Percentiles rank a stretch among this genome's conserved stretches.
Conservation (phyloP, 1,284 basidiomycete species). For the Phlebopus sp. region DNA sequence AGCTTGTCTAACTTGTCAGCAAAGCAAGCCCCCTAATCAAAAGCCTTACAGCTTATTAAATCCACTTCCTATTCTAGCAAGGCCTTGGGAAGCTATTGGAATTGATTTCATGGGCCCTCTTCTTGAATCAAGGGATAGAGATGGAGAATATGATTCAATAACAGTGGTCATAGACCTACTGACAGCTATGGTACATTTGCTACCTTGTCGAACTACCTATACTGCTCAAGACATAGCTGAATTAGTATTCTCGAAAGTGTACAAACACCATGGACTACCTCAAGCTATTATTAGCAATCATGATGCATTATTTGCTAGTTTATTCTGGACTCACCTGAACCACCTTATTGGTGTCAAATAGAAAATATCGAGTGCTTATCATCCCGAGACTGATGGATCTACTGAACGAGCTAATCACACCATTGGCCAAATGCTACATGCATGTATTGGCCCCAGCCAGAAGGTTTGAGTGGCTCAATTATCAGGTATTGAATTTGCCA, state of each 20-base stretch:
- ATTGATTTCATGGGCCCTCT: slow-evolving; percentile 46
- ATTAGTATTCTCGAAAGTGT: slow-evolving; percentile 24
- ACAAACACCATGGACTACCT: slow-evolving; percentile 29
- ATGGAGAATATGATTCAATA: slow-evolving; percentile 33
- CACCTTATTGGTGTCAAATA: slow-evolving; percentile 34
- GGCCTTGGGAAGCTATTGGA: slow-evolving; percentile 38
- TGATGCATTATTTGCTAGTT: slow-evolving; percentile 40
- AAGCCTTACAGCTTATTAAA: slow-evolving; percentile 34
- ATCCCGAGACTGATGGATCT: slow-evolving; percentile 43
- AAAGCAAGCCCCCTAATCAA: slow-evolving; percentile 31
- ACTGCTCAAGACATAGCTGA: slow-evolving; percentile 25
- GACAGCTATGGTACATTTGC: slow-evolving; percentile 27
- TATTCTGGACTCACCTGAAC: slow-evolving; percentile 42
- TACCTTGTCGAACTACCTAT: slow-evolving; percentile 19
- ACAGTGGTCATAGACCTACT: slow-evolving; percentile 32
- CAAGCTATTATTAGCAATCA: slow-evolving; percentile 39
- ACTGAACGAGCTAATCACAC: slow-evolving; percentile 41
- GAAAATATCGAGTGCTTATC: slow-evolving; percentile 41
- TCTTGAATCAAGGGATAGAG: slow-evolving; percentile 24
- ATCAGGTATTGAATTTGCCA: too few relatives aligned
- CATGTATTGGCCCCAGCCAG: too few relatives aligned
- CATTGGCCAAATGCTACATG: slow-evolving; percentile 32
- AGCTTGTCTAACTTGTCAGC: slow-evolving; percentile 29
- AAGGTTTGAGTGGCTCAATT: too few relatives aligned
- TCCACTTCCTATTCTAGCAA: slow-evolving; percentile 28